Percentiles rank a stretch among this genome's conserved stretches.
These are phyloP conservation scores for Plantago ovata DNA, from an alignment of 257 asterid genomes.

Conservation along the genomic window DNA sequence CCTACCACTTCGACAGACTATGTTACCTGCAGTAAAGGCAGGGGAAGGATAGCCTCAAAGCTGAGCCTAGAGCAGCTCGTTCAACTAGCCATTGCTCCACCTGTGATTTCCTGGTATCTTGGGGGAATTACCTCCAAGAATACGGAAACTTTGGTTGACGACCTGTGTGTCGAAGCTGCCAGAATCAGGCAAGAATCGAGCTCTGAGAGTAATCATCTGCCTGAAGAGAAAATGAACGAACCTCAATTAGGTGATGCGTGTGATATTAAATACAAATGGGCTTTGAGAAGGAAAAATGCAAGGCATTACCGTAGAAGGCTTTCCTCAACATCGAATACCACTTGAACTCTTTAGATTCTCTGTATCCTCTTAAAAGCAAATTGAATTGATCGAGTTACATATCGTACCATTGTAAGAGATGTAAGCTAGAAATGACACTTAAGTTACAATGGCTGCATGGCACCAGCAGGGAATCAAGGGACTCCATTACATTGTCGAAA, in stretches of 20 bases:
- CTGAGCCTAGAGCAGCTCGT: conserved; percentile 71
- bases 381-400: too few relatives aligned
- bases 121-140: conserved; percentile 82
- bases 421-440: too few relatives aligned
- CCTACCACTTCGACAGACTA: conserved; percentile 61
- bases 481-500: too few relatives aligned
- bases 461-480: too few relatives aligned
- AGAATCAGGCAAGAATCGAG: conserved; percentile 42
- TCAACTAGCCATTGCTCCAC: conserved; percentile 78
- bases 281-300: conserved; percentile 43
- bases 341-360: background rate
- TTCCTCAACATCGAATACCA: conserved; percentile 17
- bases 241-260: conserved; percentile 7
- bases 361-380: too few relatives aligned
- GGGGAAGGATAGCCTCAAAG: conserved; percentile 72
- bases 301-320: conserved; percentile 42
- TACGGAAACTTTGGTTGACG: conserved; percentile 69
- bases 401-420: too few relatives aligned
- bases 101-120: conserved; percentile 86
- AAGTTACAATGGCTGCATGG: too few relatives aligned
- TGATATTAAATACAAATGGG: conserved; percentile 76
- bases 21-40: conserved; percentile 50
- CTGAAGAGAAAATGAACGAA: conserved; percentile 16
- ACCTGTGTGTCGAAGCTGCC: conserved; percentile 69
- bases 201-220: conserved; percentile 6